Conservation (phyloP, 768 basidiomycete species). For the Pleurotus pulmonarius region DNA sequence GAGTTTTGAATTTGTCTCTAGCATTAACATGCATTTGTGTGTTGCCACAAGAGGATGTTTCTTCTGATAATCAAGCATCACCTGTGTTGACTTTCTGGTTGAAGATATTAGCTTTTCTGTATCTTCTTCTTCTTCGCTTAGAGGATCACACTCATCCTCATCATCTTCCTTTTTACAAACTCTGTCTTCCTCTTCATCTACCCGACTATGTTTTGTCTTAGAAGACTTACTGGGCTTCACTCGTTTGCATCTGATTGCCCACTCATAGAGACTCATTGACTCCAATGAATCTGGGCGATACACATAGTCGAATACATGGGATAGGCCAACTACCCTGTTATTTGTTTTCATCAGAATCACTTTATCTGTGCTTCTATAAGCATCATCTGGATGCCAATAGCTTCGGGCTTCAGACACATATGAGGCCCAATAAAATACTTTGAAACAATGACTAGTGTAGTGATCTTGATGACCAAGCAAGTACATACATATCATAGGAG, state of each 20-base stretch:
- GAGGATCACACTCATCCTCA: background rate
- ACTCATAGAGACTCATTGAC: slow-evolving; percentile 23
- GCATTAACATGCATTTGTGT: background rate
- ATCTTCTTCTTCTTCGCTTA: too few species aligned
- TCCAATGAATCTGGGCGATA: slow-evolving; percentile 12
- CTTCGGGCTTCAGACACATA: too few species aligned
- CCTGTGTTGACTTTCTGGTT: too few species aligned
- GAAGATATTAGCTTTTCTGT: too few species aligned
- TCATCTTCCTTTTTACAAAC: slow-evolving; percentile 3
- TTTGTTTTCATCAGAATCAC: too few species aligned
- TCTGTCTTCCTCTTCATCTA: background rate
- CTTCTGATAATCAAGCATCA: background rate
- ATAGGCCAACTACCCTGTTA: slow-evolving; percentile 12
- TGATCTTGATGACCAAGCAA: background rate
- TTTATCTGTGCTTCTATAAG: too few species aligned
- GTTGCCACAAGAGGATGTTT: slow-evolving; percentile 1
- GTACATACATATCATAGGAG: too few species aligned
- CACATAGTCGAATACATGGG: slow-evolving; percentile 11
- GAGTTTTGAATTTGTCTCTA: background rate
- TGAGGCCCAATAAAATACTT: background rate
- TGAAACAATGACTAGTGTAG: slow-evolving; percentile 26
- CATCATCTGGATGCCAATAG: too few species aligned
- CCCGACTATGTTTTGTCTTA: background rate
- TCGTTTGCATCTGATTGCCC: slow-evolving; percentile 14
- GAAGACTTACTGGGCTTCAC: slow-evolving; percentile 4